phyloP scores from a whole-genome alignment of 257 asterid species.

The Coffea canephora region DNA sequence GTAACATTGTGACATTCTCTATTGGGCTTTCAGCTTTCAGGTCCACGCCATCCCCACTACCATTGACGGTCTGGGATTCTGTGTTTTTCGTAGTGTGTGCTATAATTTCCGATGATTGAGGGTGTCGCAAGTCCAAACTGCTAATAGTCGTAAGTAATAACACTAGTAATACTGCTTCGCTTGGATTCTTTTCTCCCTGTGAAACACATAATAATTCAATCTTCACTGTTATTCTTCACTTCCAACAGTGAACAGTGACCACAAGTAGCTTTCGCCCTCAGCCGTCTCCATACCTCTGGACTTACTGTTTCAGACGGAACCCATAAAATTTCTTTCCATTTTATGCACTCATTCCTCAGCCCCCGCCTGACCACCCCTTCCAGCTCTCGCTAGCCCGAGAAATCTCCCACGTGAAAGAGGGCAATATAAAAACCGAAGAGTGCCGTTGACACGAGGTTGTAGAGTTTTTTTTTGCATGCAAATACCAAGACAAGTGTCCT shows the following conservation, averaged over 20 bases:
- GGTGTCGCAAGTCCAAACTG: background rate
- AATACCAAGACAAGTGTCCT: conserved; percentile 34
- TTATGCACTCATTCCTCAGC: conserved; percentile 5
- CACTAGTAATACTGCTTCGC: background rate
- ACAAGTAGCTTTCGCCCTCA: conserved; percentile 3
- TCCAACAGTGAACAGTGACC: conserved; percentile 12
- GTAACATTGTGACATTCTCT: background rate
- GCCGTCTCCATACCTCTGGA: conserved; percentile 35
- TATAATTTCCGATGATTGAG: conserved; percentile 32
- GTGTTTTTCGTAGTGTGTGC: conserved; percentile 50
- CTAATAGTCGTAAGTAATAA: background rate
- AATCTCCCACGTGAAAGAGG: conserved; percentile 27
- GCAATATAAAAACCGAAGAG: background rate
- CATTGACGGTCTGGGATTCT: conserved; percentile 28
- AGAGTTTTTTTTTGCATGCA: conserved; percentile 24
- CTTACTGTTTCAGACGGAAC: conserved; percentile 22
- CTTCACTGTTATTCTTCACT: conserved; percentile 10
- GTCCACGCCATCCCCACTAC: conserved; percentile 11
- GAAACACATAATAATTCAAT: background rate
- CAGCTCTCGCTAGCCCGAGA: conserved; percentile 7
- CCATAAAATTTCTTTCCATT: conserved; percentile 18
- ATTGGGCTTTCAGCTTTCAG: background rate
- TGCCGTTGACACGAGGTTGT: conserved; percentile 13
- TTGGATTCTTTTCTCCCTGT: conserved; percentile 33
- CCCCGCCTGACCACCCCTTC: conserved; percentile 15